Evolutionary conservation across 108 stramenopile species (phyloP).

Genomic region (Fragilaria crotonensis): DNA sequence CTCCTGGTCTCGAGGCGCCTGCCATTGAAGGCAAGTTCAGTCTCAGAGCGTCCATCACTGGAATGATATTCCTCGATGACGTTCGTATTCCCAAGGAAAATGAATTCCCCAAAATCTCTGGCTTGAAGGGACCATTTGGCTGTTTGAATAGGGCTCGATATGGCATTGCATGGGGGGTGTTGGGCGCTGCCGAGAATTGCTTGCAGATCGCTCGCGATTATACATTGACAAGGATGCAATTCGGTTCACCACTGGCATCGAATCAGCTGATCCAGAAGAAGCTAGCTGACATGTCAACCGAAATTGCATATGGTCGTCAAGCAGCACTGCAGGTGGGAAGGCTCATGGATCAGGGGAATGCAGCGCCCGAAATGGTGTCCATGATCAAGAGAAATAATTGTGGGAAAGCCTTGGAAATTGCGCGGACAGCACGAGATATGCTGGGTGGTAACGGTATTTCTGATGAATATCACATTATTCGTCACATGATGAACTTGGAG

Average conservation of each 20-base stretch:
- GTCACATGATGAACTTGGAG: slow-evolving; percentile 93
- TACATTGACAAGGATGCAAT: slow-evolving; percentile 80
- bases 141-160: slow-evolving; percentile 95
- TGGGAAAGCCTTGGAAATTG: slow-evolving; percentile 88
- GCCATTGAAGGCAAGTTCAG: slow-evolving; percentile 89
- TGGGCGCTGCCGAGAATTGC: slow-evolving; percentile 94
- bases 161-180: slow-evolving; percentile 91
- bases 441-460: slow-evolving; percentile 94
- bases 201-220: slow-evolving; percentile 79
- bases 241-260: slow-evolving; percentile 88
- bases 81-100: slow-evolving; percentile 66
- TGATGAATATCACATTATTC: slow-evolving; percentile 96
- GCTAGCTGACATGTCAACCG: slow-evolving; percentile 90
- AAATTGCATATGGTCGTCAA: slow-evolving; percentile 62
- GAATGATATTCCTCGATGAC: slow-evolving; percentile 92
- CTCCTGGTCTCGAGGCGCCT: slow-evolving; percentile 70
- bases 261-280: slow-evolving; percentile 95
- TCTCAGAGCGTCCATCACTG: slow-evolving; percentile 81
- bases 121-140: slow-evolving; percentile 82
- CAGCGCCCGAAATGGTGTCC: slow-evolving; percentile 84
- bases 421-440: slow-evolving; percentile 85
- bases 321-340: slow-evolving; percentile 82
- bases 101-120: slow-evolving; percentile 41
- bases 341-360: slow-evolving; percentile 71
- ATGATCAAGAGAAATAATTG: slow-evolving; percentile 93